Evolutionary conservation across 352 stramenopile species (phyloP), one percentile per base, ranked within the genome.

Genomic region (Pythium aristosporum): DNA sequence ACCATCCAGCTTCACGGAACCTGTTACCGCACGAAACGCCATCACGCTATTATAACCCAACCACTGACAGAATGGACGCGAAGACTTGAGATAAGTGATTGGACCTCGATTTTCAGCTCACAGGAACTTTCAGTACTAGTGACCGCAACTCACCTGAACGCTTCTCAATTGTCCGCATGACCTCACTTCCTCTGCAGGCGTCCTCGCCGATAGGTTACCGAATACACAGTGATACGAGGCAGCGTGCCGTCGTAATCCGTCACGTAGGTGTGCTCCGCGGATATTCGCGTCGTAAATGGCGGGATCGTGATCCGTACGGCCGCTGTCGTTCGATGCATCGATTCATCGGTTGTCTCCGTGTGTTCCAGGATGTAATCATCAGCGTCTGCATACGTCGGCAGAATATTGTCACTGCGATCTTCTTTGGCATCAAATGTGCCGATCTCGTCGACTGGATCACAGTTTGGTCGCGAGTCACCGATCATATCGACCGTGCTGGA

Each of bases 361-460:
- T 56, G n/a, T 8, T 48, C 57, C 2, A n/a, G 41, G 41, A 46
- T 5, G 41, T 2, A 46, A 20, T 46, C 41, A 15, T 46, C 41
- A 30, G 25, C 25, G 25, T 30, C 25, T 30, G 25, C 25, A 30
- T 42, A 1, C 15, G 37, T 42, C 37, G 37, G 37, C 15, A 18
- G 37, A 2, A 6, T 11, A 42, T 42, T 12, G 37, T 42, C 37
- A 42, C 11, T 11, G 37, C 15, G 37, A 30, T 59, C 37, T 44
- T 46, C 37, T 15, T 53, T 36, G 10, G 36, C 2, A 28, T 54
- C 5, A 41, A 18, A 48, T 2, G 36, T 11, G 23, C 18, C 11
- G n/a, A 70, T 34, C 34, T 62, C 63, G 20, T 69, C 63, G 8
- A 52, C 56, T 13, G 49, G 25, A 20, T 69, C 52, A 15, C 50